phyloP scores from a whole-genome alignment of 805 yeast species.

The Candida nonsorbophila region DNA sequence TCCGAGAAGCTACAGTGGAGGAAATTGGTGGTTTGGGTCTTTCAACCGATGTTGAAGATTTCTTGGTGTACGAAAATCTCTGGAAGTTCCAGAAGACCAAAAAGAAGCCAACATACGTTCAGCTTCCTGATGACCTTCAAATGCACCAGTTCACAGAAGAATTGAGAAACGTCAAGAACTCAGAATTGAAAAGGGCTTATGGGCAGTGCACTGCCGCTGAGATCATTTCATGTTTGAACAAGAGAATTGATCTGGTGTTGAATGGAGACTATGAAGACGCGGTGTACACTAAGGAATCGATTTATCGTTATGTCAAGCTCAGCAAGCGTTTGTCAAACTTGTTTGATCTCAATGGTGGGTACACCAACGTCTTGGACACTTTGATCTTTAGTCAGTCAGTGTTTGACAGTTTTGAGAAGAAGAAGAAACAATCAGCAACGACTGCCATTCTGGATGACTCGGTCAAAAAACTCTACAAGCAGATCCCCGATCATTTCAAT shows the following conservation, averaged over 20 bases:
- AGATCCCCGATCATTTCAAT: constrained; percentile 26
- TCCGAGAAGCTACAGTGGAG: constrained; percentile 4
- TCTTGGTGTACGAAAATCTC: constrained; percentile 10
- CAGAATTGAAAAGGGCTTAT: constrained; percentile 3
- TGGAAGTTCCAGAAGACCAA: constrained; percentile 6
- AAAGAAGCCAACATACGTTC: constrained; percentile 3
- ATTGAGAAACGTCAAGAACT: constrained; percentile 3
- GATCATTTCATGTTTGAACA: constrained; percentile 1
- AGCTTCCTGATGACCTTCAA: constrained; percentile 6
- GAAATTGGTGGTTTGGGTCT: constrained; percentile 12
- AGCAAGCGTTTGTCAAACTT: constrained; percentile 24
- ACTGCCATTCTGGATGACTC: not conserved
- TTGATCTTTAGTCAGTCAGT: constrained; percentile 44
- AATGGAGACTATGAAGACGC: too few species aligned
- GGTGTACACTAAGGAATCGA: too few species aligned
- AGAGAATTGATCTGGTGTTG: constrained; percentile 1
- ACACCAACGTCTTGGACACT: constrained; percentile 54
- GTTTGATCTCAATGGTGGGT: constrained; percentile 52
- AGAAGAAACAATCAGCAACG: not conserved
- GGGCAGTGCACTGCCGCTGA: constrained; percentile 1
- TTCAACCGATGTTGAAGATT: constrained; percentile 8
- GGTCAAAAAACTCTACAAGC: constrained; percentile 13
- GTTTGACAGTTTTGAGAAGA: constrained; percentile 40
- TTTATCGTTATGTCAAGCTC: constrained; percentile 2
- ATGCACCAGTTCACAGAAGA: constrained; percentile 6